phyloP scores from a whole-genome alignment of 2,329 filamentous ascomycete genomes.

The Aureobasidium leucospermi region DNA sequence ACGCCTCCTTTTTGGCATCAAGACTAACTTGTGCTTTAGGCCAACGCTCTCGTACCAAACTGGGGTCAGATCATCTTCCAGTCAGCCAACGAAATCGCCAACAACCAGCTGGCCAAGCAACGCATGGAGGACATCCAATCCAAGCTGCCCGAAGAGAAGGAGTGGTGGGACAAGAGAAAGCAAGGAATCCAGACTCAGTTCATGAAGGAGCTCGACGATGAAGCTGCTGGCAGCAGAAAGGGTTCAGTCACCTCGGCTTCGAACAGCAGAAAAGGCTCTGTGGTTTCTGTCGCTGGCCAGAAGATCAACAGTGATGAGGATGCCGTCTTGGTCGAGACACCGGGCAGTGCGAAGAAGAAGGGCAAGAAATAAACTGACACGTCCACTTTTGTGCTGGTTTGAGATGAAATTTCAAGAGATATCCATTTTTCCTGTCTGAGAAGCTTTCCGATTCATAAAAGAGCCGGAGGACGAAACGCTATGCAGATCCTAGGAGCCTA shows the following conservation, averaged over 20 bases:
- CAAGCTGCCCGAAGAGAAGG: conserved; percentile 65
- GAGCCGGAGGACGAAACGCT: background rate
- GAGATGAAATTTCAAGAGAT: background rate
- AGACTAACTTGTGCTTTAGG: conserved; percentile 46
- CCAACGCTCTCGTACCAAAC: conserved; percentile 77
- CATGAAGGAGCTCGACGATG: conserved; percentile 74
- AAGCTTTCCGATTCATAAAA: background rate
- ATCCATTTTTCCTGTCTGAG: background rate
- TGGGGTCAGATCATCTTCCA: conserved; percentile 98
- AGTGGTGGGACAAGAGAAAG: conserved; percentile 87
- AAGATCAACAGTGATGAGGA: conserved; percentile 56
- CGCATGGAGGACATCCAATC: conserved; percentile 67
- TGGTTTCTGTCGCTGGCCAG: conserved; percentile 22
- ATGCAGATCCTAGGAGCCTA: background rate
- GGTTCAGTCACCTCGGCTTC: conserved; percentile 19
- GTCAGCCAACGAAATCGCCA: conserved; percentile 89
- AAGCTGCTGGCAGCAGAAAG: conserved; percentile 24
- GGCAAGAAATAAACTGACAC: conserved; percentile 45
- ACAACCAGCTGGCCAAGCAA: conserved; percentile 70
- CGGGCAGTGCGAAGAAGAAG: conserved; percentile 43
- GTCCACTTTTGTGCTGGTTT: background rate
- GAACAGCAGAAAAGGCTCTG: conserved; percentile 19
- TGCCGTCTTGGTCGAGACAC: conserved; percentile 67
- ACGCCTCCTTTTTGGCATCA: background rate
- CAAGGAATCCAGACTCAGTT: conserved; percentile 66